Evolutionary conservation across 257 asterid species (phyloP).

Genomic region (Solanum etuberosum): DNA sequence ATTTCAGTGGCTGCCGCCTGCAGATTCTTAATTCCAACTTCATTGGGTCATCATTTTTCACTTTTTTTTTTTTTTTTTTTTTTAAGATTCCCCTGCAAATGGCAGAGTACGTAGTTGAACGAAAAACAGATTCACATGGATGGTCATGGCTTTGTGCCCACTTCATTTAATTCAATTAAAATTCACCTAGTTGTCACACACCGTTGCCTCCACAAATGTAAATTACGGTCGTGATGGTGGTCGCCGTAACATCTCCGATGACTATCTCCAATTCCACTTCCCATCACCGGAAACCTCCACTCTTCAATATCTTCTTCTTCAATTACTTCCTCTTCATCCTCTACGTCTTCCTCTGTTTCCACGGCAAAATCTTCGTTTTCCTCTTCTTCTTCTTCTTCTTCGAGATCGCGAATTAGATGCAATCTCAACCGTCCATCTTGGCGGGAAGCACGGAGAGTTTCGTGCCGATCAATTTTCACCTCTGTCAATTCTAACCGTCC

Average conservation of each 20-base stretch:
- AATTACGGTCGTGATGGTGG: neutral
- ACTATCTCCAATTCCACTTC: slow-evolving; percentile 2
- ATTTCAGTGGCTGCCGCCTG: neutral
- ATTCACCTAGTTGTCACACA: slow-evolving; percentile 13
- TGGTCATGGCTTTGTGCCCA: neutral
- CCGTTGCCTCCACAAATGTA: slow-evolving; percentile 16
- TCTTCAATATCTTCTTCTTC: neutral
- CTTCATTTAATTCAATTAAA: neutral
- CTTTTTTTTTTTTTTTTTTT: no score
- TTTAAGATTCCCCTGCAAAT: neutral
- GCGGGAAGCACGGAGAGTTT: slow-evolving; percentile 15
- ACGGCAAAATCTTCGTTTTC: neutral
- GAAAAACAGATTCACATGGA: neutral
- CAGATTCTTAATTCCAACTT: neutral
- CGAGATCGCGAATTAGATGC: slow-evolving; percentile 3
- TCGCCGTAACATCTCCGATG: slow-evolving; percentile 9
- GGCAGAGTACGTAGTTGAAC: neutral
- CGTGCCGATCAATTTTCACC: slow-evolving; percentile 8
- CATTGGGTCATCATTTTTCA: neutral
- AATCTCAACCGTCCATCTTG: slow-evolving; percentile 28
- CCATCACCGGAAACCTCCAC: slow-evolving; percentile 4
- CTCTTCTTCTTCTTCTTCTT: neutral
- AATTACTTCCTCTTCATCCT: neutral
- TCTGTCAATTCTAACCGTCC: slow-evolving; percentile 22
- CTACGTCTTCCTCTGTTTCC: neutral